phyloP scores from a whole-genome alignment of 139 green algal genomes.

The Chlamydomonas eustigma region DNA sequence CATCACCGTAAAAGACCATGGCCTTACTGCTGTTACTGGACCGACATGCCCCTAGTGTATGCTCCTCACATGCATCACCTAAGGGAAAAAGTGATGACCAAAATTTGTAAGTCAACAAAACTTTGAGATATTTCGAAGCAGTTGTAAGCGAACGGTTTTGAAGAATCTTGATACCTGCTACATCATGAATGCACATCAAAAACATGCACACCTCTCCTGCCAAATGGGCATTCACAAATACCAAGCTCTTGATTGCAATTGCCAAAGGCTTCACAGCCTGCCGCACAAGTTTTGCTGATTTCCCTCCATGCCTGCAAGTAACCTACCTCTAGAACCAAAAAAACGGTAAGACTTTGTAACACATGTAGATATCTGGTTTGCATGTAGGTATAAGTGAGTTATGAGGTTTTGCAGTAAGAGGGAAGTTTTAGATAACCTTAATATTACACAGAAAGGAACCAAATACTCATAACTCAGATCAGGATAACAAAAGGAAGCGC shows the following conservation, averaged over 20 bases:
- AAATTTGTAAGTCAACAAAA: no score
- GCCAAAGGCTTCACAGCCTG: not conserved
- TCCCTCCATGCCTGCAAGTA: no score
- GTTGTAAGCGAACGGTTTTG: not conserved
- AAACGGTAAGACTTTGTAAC: no score
- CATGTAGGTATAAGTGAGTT: no score
- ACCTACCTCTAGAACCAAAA: no score
- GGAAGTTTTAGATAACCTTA: no score
- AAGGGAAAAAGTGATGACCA: not conserved
- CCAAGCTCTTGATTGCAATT: conserved; percentile 7
- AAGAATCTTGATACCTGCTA: not conserved
- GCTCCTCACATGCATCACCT: not conserved
- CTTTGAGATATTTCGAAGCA: no score
- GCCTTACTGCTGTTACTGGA: not conserved
- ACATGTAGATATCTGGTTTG: no score
- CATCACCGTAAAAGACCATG: not conserved
- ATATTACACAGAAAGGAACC: no score
- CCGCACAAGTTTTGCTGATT: not conserved
- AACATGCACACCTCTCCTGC: not conserved
- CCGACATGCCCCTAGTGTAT: not conserved
- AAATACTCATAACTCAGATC: no score
- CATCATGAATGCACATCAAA: not conserved
- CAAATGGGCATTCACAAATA: conserved; percentile 10
- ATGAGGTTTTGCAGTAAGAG: no score
- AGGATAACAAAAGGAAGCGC: no score